Base-by-base conservation (phyloP, 345 rosid species). In the Chamaenerion angustifolium region DNA sequence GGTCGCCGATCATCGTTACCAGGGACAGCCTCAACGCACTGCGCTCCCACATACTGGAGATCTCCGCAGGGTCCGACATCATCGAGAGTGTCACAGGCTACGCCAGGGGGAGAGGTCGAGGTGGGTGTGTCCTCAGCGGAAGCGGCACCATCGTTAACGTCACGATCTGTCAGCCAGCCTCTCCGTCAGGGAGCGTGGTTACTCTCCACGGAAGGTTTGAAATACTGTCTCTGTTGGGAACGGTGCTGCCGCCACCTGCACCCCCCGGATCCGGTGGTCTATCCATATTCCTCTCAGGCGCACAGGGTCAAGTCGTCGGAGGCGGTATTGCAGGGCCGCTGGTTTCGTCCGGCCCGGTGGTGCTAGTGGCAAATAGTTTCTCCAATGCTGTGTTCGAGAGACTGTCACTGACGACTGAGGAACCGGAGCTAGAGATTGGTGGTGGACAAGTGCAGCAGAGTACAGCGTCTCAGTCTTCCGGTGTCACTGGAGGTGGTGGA, bases 191-290 rank as follows among this genome's bases (percentile, higher is more conserved):
- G 35, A 75, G 80, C 54, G 85, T 78, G 43, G 72, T 81, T 18
- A 78, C 85, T 43, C 74, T 84, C 56, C 89, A 79, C 59, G 94
- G 94, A 15, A 69, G 88, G 76, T 84, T 84, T 43, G 94, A 84
- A 72, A 78, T 84, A 57, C 81, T 81, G 41, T 78, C 89, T 3
- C 71, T 84, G 16, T 61, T 86, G 12, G 94, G 94, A 35, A 84
- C 94, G 10, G 79, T 81, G 53, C 82, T 84, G 43, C 94, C 94
- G 25, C 89, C 94, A 0, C 89, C 94, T 0, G 94, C 89, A 4
- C 94, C 94, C 42, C n/a, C n/a, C n/a, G n/a, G n/a, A n/a, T n/a
- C n/a, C n/a, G n/a, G n/a, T n/a, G n/a, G n/a, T n/a, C n/a, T 84
- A 63, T 74, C 88, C 3, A 76, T 84, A 60, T 84, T 78, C 58